A percentile compares a stretch with the other conserved stretches of the same genome.
Evolutionary conservation across 2,329 filamentous ascomycete species (phyloP).

Genomic region (Aspergillaceae sp.): DNA sequence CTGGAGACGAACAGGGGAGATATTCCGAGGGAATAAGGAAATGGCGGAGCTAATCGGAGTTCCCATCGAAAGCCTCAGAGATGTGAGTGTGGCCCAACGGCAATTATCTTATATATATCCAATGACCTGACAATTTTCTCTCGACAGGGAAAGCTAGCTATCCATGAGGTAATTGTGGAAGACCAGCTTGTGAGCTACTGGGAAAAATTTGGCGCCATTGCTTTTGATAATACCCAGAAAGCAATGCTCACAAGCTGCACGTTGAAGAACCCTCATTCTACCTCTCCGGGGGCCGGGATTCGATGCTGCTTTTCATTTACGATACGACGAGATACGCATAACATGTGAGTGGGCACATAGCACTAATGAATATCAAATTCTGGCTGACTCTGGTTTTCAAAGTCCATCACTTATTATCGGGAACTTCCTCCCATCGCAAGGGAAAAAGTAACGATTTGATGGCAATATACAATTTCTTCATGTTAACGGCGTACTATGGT

Average conservation of each 20-base stretch:
- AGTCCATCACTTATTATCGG: slow-evolving; percentile 92
- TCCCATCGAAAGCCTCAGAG: slow-evolving; percentile 79
- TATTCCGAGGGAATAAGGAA: slow-evolving; percentile 94
- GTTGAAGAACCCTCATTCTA: slow-evolving; percentile 70
- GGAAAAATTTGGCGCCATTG: slow-evolving; percentile 98
- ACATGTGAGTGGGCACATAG: slow-evolving; percentile 61
- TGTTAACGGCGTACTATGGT: neutral
- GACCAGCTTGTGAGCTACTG: slow-evolving; percentile 93
- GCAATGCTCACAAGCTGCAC: slow-evolving; percentile 90
- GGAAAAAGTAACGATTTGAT: slow-evolving; percentile 36
- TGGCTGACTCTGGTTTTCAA: slow-evolving; percentile 1
- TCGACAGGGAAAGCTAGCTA: slow-evolving; percentile 73
- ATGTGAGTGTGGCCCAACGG: slow-evolving; percentile 53
- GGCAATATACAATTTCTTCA: neutral
- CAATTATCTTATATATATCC: no score
- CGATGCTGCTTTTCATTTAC: slow-evolving; percentile 98
- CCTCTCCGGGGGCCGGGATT: slow-evolving; percentile 55
- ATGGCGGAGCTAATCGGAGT: slow-evolving; percentile 96
- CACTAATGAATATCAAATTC: neutral
- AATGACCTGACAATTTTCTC: slow-evolving; percentile 3
- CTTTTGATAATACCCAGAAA: slow-evolving; percentile 88
- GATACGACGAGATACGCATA: slow-evolving; percentile 86
- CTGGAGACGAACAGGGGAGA: slow-evolving; percentile 93
- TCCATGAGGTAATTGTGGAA: slow-evolving; percentile 93
- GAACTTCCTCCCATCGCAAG: slow-evolving; percentile 87